Evolutionary conservation across 2,329 filamentous ascomycete species (phyloP), one percentile per base, ranked within the genome.

Genomic region (Ophioceras dolichostomum): DNA sequence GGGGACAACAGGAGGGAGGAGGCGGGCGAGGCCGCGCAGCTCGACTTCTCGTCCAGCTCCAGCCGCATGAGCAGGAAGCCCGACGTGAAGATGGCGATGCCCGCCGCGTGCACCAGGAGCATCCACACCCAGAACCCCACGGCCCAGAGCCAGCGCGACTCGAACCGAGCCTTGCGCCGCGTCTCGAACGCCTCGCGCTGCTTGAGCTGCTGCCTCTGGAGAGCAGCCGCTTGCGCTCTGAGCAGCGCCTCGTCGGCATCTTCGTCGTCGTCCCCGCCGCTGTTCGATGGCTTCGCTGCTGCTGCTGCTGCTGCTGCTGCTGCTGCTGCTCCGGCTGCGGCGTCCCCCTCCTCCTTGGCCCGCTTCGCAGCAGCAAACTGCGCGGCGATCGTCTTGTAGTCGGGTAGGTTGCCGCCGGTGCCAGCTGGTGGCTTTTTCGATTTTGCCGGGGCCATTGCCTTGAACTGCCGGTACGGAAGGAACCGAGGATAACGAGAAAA

Each of bases 41-140:
- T 67, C 10, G 84, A 87, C 54, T 79, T 82, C 50, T 86, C 74
- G 44, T 86, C 79, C 40, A 91, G 68, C 36, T 89, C 80, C 43
- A 86, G 64, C 41, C 91, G 76, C 39, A 89, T 94, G 45, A 98
- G 73, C 44, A 98, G 75, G 59, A 98, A 98, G 27, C 91, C 91
- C 55, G 82, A 87, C 19, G 86, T 94, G 61, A 98, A 98, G 54
- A 95, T 82, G 54, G 83, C 84, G 49, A 96, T 80, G 41, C 87
- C 89, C 26, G 82, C 65, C 32, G 73, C 67, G 55, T 98, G 91
- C 29, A 95, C 70, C 45, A 61, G 74, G 55, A 84, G 60, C 53
- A 88, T 62, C 66, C 79, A 78, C 28, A 67, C 54, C 65, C 85
- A 84, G 55, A 88, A 84, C 27, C 66, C 73, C 24, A 78, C 61